These are phyloP conservation scores for Echium plantagineum DNA, from an alignment of 257 asterid genomes.

Conservation along the genomic window DNA sequence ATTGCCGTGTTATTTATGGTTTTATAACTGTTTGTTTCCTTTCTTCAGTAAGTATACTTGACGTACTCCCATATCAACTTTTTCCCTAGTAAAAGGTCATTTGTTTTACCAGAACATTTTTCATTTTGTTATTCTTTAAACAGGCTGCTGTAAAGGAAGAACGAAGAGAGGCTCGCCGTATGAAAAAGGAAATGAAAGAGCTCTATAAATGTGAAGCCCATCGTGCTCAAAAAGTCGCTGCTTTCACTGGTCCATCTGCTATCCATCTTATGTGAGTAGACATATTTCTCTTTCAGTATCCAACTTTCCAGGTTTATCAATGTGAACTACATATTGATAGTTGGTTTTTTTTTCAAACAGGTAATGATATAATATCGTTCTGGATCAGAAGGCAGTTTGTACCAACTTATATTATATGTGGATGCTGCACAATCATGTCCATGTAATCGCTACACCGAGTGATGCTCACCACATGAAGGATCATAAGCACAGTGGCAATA, in stretches of 20 bases:
- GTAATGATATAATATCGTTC: neutral
- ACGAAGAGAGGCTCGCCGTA: conserved; percentile 74
- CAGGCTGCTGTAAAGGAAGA: conserved; percentile 85
- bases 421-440: neutral
- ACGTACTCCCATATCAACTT: neutral
- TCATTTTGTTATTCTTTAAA: conserved; percentile 11
- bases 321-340: neutral
- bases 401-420: too few relatives aligned
- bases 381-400: neutral
- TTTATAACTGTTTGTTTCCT: neutral
- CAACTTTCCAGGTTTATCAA: neutral
- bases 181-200: conserved; percentile 67
- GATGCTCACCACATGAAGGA: neutral
- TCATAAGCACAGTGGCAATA: neutral
- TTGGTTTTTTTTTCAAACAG: neutral
- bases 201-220: conserved; percentile 65
- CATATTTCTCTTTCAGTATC: neutral
- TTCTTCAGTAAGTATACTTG: neutral
- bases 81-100: neutral
- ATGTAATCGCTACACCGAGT: neutral
- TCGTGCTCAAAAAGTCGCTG: conserved; percentile 89
- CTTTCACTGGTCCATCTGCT: conserved; percentile 77
- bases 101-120: neutral
- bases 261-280: conserved; percentile 68
- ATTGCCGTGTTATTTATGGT: neutral